Conservation (phyloP, 2,329 filamentous ascomycete species). For the Colletotrichum noveboracense region DNA sequence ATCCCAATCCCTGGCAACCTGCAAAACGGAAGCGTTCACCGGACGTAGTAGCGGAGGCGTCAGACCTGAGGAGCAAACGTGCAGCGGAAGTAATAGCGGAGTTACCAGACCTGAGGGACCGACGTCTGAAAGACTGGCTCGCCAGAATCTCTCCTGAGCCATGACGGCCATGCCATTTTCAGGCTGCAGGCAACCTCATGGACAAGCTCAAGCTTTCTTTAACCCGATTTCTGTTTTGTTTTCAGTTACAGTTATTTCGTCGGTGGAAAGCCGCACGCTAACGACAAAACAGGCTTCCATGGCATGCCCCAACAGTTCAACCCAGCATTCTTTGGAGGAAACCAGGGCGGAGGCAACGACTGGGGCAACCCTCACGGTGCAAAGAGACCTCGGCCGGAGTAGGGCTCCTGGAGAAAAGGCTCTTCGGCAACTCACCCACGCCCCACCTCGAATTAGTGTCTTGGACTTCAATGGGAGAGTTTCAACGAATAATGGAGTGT, state of each 20-base stretch:
- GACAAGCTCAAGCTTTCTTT: neutral
- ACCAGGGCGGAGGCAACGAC: constrained; percentile 58
- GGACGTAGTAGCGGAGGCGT: neutral
- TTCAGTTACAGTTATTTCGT: neutral
- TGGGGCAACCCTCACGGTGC: constrained; percentile 83
- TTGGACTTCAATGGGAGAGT: neutral
- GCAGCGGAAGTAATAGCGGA: neutral
- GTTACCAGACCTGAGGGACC: neutral
- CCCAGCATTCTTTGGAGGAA: constrained; percentile 70
- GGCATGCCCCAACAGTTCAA: constrained; percentile 75
- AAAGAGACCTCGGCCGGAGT: constrained; percentile 79
- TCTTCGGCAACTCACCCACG: neutral
- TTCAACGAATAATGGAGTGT: neutral
- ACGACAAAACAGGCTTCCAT: constrained; percentile 61
- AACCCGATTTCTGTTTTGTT: neutral
- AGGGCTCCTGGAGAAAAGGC: constrained; percentile 25
- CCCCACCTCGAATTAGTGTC: neutral
- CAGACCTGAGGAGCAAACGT: neutral
- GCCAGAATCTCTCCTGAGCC: neutral
- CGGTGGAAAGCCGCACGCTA: constrained; percentile 16
- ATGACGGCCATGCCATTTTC: neutral
- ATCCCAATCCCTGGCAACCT: neutral
- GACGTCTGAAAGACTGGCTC: neutral
- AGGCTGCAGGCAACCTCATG: neutral
- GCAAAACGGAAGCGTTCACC: neutral